Base-by-base conservation (phyloP, 352 stramenopile species). In the Phytophthora capsici region DNA sequence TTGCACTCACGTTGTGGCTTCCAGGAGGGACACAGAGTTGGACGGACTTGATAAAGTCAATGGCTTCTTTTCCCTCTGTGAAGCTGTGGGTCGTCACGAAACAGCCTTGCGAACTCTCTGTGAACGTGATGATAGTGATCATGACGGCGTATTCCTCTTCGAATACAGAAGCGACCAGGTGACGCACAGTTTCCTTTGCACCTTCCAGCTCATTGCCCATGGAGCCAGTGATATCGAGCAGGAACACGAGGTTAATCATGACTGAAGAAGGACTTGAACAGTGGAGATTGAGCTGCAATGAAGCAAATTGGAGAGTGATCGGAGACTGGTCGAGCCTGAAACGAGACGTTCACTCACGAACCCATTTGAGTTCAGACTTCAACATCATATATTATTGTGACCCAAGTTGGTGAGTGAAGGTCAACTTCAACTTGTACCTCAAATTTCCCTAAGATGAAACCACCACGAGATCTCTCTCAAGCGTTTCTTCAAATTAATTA, bases 111-210 rank as follows among this genome's bases (percentile, higher is more conserved):
- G 50, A 36, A 49, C 66, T 62, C 58, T 89, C 82, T 0, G 80
- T 91, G 63, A 90, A 91, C 6, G 82, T 91, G 77, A 91, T 79
- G 69, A 89, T 77, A 23, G 82, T 91, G 63, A 91, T 77, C 66
- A 79, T 80, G 51, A 89, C 74, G 28, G 73, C 53, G 52, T 83
- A 74, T 9, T 83, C 66, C 26, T 82, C 59, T n/a, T 85, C 75
- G 17, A 81, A 88, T 6, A 84, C 80, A 0, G 72, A 78, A 19
- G 75, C 54, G 3, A 88, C 76, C 47, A 91, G 70, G 30, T 78
- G 73, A 6, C 66, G 56, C 49, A 89, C 78, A 14, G 78, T 91
- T 45, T 66, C 48, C 69, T 88, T 89, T 36, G 89, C 72, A 7
- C 78, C 82, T 32, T 71, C 58, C 23, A 91, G 47, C 51, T 91